Evolutionary conservation across 2,329 filamentous ascomycete genomes (phyloP), one percentile per base, ranked within the genome.

Genomic region (Penicillium polonicum): DNA sequence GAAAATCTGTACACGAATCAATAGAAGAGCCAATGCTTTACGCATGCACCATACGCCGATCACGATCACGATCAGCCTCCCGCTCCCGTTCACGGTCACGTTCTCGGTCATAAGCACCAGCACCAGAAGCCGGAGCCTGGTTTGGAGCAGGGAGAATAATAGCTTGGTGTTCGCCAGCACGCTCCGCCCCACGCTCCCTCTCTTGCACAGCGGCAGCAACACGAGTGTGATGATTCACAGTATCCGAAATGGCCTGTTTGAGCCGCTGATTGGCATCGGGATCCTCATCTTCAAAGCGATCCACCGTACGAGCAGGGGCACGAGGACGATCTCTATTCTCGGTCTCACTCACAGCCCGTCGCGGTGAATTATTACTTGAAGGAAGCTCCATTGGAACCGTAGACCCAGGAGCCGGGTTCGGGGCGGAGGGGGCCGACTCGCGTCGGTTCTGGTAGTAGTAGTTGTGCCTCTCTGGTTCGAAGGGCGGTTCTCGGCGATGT

Each of bases 201-300:
- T 70, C 68, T 52, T 72, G 70, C 19, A 68, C 71, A 5, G 70
- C 70, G 5, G 72, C 70, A 7, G 73, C 70, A 27, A 70, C 70
- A 10, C 73, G 70, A 7, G 68, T 64, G 48, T 74, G 74, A 50
- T 76, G 73, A 55, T 74, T 73, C 10, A 77, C 72, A 2, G 76
- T 78, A 52, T 78, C 76, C 55, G 74, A 62, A 38, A 78, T 78
- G 21, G 76, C 76, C 59, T 77, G 75, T 65, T 76, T 74, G 36
- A 78, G 61, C 2, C 74, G 68, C 54, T 75, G 72, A 52, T 74
- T 76, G 29, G 73, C 72, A 58, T 76, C 76, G 2, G 71, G 71
- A 31, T 71, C 75, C 33, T 75, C 72, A 23, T 74, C 72, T 19
- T 74, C 71, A 7, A 65, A 6, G 21, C 55, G 55, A 45, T 29